Evolutionary conservation across 1,284 basidiomycete genomes (phyloP).

Genomic region (Afroboletus lepidellus): DNA sequence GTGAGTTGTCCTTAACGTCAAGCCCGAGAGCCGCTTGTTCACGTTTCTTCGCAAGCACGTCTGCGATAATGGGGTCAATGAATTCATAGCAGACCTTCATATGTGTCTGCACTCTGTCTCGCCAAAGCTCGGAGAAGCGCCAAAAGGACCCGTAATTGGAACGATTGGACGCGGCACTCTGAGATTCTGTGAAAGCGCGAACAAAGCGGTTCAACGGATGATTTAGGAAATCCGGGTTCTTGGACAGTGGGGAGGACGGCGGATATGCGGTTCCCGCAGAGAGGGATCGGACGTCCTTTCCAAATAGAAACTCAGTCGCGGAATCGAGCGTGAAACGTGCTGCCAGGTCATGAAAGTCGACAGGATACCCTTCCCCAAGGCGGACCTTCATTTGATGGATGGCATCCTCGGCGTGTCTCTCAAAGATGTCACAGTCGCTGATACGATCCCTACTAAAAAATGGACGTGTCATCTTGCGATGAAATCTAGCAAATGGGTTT

Average conservation of each 20-base stretch:
- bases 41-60: slow-evolving; percentile 27
- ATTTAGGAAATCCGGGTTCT: slow-evolving; percentile 12
- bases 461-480: too few species aligned
- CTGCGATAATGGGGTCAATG: slow-evolving; percentile 31
- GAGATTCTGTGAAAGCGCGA: slow-evolving; percentile 25
- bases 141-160: slow-evolving; percentile 23
- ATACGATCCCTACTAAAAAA: too few species aligned
- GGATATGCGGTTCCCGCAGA: slow-evolving; percentile 38
- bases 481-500: too few species aligned
- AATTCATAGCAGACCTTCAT: slow-evolving; percentile 23
- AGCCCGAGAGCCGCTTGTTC: slow-evolving; percentile 4
- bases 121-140: slow-evolving; percentile 29
- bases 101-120: slow-evolving; percentile 17
- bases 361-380: too few species aligned
- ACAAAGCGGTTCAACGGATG: slow-evolving; percentile 28
- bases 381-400: too few species aligned
- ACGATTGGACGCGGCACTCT: slow-evolving; percentile 11
- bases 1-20: neutral
- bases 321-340: too few species aligned
- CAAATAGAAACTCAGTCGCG: too few species aligned
- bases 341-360: too few species aligned
- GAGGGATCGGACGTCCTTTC: slow-evolving; percentile 39
- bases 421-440: too few species aligned
- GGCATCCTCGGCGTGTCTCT: too few species aligned
- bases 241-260: slow-evolving; percentile 21